Percentiles rank a stretch among this genome's conserved stretches.
Conservation (phyloP, 352 stramenopile genomes). For the Pythium brassicae region DNA sequence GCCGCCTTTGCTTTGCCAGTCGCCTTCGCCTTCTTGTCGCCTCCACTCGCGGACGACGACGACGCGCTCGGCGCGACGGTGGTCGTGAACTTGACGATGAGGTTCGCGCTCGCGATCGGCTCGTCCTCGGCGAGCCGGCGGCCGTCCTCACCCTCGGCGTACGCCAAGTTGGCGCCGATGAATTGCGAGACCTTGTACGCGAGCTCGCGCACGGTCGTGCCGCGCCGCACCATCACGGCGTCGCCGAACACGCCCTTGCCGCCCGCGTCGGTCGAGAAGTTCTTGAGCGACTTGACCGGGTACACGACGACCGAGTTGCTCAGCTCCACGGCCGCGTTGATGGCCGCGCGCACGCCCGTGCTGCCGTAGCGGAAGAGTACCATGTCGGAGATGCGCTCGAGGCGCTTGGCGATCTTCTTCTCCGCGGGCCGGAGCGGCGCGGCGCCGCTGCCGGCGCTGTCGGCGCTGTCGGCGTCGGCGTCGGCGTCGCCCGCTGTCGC, state of each 20-base stretch:
- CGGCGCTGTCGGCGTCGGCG: conserved; percentile 33
- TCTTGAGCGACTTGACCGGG: conserved; percentile 85
- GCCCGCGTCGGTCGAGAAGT: conserved; percentile 64
- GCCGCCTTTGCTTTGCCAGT: conserved; percentile 18
- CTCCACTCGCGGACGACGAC: conserved; percentile 1
- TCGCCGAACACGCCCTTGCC: conserved; percentile 75
- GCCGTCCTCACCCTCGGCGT: conserved; percentile 78
- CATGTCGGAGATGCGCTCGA: conserved; percentile 88
- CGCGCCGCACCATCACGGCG: conserved; percentile 66
- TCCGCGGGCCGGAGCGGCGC: conserved; percentile 60
- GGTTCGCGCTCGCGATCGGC: conserved; percentile 43
- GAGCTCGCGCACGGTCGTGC: conserved; percentile 77
- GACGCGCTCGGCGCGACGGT: conserved; percentile 36
- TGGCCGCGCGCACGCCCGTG: conserved; percentile 78
- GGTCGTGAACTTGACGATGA: conserved; percentile 80
- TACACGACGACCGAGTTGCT: conserved; percentile 82
- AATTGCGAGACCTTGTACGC: conserved; percentile 64
- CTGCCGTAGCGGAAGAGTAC: conserved; percentile 88
- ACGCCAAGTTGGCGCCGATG: conserved; percentile 70
- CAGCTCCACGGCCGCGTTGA: conserved; percentile 82
- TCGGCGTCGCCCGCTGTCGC: conserved; percentile 69
- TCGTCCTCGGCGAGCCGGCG: conserved; percentile 72
- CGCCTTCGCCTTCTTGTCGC: conserved; percentile 39
- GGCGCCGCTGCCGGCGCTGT: conserved; percentile 20
- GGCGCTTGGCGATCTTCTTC: conserved; percentile 72